Evolutionary conservation across 306 rosid species (phyloP).

Genomic region (Comarum palustre): DNA sequence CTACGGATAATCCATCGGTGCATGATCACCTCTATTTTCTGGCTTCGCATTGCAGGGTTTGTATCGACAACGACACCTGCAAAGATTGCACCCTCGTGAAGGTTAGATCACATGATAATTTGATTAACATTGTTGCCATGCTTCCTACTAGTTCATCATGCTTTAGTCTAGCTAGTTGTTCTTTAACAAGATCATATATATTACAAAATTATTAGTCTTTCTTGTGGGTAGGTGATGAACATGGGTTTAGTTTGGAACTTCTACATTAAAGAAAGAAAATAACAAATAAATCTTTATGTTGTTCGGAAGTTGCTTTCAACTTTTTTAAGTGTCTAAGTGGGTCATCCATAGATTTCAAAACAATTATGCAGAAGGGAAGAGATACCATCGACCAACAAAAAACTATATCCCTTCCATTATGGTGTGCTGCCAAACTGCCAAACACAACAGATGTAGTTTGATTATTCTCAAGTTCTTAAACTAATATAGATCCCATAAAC

Average conservation of each 20-base stretch:
- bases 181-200: neutral
- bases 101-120: slow-evolving; percentile 35
- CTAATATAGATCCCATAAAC: slow-evolving; percentile 3
- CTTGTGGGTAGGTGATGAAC: slow-evolving; percentile 9
- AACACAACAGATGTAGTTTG: neutral
- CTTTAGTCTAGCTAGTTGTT: neutral
- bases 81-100: slow-evolving; percentile 68
- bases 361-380: neutral
- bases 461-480: neutral
- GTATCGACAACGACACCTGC: slow-evolving; percentile 78
- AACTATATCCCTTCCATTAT: neutral
- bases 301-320: neutral
- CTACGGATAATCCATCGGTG: neutral
- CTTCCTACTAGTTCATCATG: neutral
- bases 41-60: slow-evolving; percentile 55
- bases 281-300: neutral
- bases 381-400: neutral
- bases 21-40: neutral
- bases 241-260: neutral
- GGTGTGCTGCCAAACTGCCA: slow-evolving; percentile 1
- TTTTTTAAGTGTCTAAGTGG: neutral
- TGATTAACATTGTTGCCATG: neutral
- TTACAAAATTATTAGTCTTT: neutral
- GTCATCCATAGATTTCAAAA: neutral
- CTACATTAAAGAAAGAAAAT: neutral